A percentile compares a stretch with the other conserved stretches of the same genome.
Conservation (phyloP, 2,329 filamentous ascomycete genomes). For the Bipolaris bicolor region DNA sequence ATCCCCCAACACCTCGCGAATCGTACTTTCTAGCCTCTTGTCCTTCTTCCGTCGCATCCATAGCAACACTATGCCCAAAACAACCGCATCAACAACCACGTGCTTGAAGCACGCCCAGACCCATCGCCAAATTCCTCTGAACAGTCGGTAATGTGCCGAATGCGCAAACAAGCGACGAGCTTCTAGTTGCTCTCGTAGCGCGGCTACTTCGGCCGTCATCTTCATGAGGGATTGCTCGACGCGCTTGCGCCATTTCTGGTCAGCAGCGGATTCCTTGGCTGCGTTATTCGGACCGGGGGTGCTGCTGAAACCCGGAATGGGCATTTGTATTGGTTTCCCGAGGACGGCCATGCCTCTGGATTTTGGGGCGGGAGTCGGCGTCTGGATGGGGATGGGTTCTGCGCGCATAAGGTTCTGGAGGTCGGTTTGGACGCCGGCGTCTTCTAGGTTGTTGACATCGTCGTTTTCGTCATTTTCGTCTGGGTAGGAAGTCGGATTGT, state of each 20-base stretch:
- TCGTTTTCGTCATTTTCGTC: conserved; percentile 1
- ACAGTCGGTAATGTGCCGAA: conserved; percentile 65
- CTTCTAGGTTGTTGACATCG: conserved; percentile 31
- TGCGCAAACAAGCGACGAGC: conserved; percentile 73
- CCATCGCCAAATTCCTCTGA: conserved; percentile 57
- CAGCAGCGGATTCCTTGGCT: conserved; percentile 32
- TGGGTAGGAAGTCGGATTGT: conserved; percentile 33
- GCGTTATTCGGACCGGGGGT: conserved; percentile 5
- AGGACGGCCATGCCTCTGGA: conserved; percentile 21
- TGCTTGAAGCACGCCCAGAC: conserved; percentile 80
- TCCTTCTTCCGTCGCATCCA: conserved; percentile 78
- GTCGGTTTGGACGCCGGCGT: conserved; percentile 26
- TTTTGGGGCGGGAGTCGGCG: conserved; percentile 28
- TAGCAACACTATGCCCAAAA: conserved; percentile 69
- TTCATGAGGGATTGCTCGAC: conserved; percentile 87
- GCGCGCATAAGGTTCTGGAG: conserved; percentile 20
- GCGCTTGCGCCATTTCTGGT: conserved; percentile 74
- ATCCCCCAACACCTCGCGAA: conserved; percentile 66
- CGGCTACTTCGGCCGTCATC: conserved; percentile 90
- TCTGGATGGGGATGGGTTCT: conserved; percentile 15
- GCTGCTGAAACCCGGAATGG: conserved; percentile 20
- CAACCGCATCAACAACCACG: conserved; percentile 70
- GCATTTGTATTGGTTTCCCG: conserved; percentile 31
- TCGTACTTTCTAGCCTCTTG: conserved; percentile 73
- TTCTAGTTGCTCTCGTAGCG: conserved; percentile 87